These are phyloP conservation scores for Rhododendron griersonianum DNA, from an alignment of 148 eudicot genomes.

Conservation along the genomic window DNA sequence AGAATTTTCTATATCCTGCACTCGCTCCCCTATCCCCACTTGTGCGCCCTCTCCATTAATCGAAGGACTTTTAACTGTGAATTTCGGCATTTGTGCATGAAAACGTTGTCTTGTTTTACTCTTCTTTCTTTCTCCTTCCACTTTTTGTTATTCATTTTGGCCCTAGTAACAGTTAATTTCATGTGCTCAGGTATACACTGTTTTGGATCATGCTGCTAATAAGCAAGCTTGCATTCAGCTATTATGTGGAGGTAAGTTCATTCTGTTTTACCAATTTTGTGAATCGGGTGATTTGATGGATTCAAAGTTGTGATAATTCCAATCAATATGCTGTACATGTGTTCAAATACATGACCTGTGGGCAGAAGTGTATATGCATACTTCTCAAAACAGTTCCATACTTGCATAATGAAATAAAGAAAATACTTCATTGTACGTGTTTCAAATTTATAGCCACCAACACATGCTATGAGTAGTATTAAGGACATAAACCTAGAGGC, in stretches of 20 bases:
- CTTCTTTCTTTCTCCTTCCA: background rate
- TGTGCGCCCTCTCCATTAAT: background rate
- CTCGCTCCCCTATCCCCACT: background rate
- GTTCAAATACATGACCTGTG: background rate
- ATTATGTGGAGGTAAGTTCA: conserved; percentile 80
- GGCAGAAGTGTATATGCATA: background rate
- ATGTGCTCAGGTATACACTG: conserved; percentile 63
- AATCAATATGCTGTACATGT: no score
- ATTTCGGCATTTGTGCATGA: background rate
- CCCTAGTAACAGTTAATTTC: background rate
- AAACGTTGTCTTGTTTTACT: background rate
- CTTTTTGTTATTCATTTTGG: background rate
- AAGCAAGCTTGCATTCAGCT: conserved; percentile 97
- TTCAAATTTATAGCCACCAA: background rate
- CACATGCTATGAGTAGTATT: background rate
- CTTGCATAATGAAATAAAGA: background rate
- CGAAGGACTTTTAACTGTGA: background rate
- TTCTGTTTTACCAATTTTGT: background rate
- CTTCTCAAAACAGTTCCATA: background rate
- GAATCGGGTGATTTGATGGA: conserved; percentile 3
- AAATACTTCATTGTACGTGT: background rate
- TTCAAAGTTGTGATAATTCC: background rate
- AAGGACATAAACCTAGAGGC: background rate
- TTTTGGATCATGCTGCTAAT: conserved; percentile 85
- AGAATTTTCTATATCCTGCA: background rate